Evolutionary conservation across 1,139 yeast genomes (phyloP).

Genomic region (Suzukiozyma palmioleophila): DNA sequence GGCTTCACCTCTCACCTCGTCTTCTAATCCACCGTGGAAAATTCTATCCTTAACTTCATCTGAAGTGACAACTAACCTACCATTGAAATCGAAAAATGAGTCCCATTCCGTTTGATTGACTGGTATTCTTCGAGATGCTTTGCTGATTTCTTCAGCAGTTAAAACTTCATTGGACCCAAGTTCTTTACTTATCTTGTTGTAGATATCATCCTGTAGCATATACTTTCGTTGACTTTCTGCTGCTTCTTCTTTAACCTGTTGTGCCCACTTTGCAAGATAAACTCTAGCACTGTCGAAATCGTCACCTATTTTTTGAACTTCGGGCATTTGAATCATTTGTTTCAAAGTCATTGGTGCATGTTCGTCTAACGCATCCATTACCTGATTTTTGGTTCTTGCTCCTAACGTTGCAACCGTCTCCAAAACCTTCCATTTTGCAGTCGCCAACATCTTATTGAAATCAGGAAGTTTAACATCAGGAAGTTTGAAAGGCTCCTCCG

Average conservation of each 20-base stretch:
- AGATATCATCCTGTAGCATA: slow-evolving; percentile 58
- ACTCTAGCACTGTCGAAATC: slow-evolving; percentile 92
- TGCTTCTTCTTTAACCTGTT: slow-evolving; percentile 90
- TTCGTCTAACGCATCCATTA: slow-evolving; percentile 56
- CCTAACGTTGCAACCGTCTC: slow-evolving; percentile 84
- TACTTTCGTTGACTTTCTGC: slow-evolving; percentile 62
- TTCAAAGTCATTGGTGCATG: slow-evolving; percentile 64
- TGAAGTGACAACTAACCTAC: slow-evolving; percentile 67
- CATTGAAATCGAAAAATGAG: slow-evolving; percentile 73
- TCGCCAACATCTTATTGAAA: slow-evolving; percentile 49
- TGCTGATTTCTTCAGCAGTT: slow-evolving; percentile 56
- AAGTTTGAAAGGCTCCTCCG: slow-evolving; percentile 16
- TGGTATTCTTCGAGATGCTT: slow-evolving; percentile 62
- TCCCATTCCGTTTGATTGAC: slow-evolving; percentile 77
- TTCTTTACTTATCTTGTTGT: slow-evolving; percentile 59
- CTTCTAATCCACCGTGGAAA: slow-evolving; percentile 84
- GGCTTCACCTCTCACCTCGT: slow-evolving; percentile 59
- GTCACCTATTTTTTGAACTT: slow-evolving; percentile 73
- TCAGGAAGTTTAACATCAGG: slow-evolving; percentile 30
- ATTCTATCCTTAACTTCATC: slow-evolving; percentile 75
- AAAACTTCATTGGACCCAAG: slow-evolving; percentile 60
- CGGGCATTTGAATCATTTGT: slow-evolving; percentile 67
- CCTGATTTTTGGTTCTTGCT: slow-evolving; percentile 59
- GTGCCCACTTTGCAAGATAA: slow-evolving; percentile 95
- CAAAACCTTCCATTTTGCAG: slow-evolving; percentile 81